Conservation (phyloP, 805 yeast species). For the Teunomyces kruisii region DNA sequence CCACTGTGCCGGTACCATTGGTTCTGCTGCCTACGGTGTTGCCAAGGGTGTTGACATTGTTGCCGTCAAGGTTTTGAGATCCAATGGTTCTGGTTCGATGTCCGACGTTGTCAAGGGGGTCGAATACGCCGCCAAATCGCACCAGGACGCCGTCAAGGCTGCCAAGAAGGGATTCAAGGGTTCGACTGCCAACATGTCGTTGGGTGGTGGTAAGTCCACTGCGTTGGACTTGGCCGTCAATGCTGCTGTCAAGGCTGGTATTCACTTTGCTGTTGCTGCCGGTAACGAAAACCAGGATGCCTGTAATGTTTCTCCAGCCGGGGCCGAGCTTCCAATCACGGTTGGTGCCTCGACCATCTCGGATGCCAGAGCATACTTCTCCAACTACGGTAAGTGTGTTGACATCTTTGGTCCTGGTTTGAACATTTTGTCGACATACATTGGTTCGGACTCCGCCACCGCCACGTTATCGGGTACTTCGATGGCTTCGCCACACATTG, state of each 20-base stretch:
- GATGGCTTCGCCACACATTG: conserved; percentile 63
- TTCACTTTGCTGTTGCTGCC: conserved; percentile 63
- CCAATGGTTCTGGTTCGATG: conserved; percentile 82
- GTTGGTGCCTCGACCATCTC: conserved; percentile 49
- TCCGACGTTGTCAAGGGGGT: conserved; percentile 84
- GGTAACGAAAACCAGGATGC: conserved; percentile 64
- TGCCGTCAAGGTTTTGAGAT: conserved; percentile 81
- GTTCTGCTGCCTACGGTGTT: conserved; percentile 75
- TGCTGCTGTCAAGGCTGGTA: conserved; percentile 56
- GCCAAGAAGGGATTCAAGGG: conserved; percentile 52
- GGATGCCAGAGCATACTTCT: conserved; percentile 51
- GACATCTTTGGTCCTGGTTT: conserved; percentile 58
- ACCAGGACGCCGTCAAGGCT: conserved; percentile 45
- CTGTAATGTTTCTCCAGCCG: conserved; percentile 59
- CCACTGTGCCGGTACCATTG: conserved; percentile 96
- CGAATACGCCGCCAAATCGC: conserved; percentile 78
- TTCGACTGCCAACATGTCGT: conserved; percentile 61
- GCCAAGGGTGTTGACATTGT: conserved; percentile 78
- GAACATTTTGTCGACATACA: conserved; percentile 55
- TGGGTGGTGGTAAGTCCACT: conserved; percentile 58
- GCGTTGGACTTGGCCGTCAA: conserved; percentile 58
- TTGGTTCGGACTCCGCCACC: conserved; percentile 50
- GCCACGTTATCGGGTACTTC: conserved; percentile 60
- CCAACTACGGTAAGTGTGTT: conserved; percentile 54
- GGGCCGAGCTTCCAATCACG: conserved; percentile 54